phyloP scores from a whole-genome alignment of 805 yeast species.

The Saccharomyces kudriavzevii region DNA sequence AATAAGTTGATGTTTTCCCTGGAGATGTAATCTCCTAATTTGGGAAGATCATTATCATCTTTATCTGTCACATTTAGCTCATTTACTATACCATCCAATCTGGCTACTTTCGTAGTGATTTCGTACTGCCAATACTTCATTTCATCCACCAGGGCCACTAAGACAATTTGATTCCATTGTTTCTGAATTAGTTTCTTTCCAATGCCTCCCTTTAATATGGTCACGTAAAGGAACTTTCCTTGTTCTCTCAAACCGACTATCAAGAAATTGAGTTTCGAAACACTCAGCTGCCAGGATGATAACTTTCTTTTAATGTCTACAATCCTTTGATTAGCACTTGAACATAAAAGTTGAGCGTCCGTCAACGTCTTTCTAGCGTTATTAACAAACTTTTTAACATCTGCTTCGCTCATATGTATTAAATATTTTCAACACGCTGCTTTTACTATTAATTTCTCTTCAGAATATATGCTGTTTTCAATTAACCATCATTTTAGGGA shows the following conservation, averaged over 20 bases:
- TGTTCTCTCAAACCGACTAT: slow-evolving; percentile 42
- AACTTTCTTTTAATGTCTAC: slow-evolving; percentile 31
- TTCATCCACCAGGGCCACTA: slow-evolving; percentile 16
- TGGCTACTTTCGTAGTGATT: slow-evolving; percentile 29
- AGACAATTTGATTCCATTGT: slow-evolving; percentile 16
- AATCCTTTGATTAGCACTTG: slow-evolving; percentile 39
- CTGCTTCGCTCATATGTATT: slow-evolving; percentile 4
- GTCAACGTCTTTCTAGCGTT: slow-evolving; percentile 43
- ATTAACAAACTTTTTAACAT: slow-evolving; percentile 30
- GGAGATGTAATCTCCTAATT: slow-evolving; percentile 43
- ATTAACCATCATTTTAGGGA: neutral
- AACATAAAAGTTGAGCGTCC: slow-evolving; percentile 44
- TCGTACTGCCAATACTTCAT: slow-evolving; percentile 27
- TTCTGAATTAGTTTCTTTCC: slow-evolving; percentile 23
- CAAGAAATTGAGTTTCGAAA: slow-evolving; percentile 39
- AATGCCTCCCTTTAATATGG: slow-evolving; percentile 26
- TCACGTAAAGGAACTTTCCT: slow-evolving; percentile 33
- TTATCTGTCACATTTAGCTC: slow-evolving; percentile 20
- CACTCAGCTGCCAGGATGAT: slow-evolving; percentile 34
- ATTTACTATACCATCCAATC: slow-evolving; percentile 32
- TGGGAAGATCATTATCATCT: slow-evolving; percentile 16
- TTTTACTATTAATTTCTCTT: neutral
- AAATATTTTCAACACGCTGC: neutral
- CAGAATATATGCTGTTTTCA: neutral
- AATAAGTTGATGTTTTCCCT: slow-evolving; percentile 28